Conservation (phyloP, 1,139 yeast genomes). For the Debaryomyces sp. region DNA sequence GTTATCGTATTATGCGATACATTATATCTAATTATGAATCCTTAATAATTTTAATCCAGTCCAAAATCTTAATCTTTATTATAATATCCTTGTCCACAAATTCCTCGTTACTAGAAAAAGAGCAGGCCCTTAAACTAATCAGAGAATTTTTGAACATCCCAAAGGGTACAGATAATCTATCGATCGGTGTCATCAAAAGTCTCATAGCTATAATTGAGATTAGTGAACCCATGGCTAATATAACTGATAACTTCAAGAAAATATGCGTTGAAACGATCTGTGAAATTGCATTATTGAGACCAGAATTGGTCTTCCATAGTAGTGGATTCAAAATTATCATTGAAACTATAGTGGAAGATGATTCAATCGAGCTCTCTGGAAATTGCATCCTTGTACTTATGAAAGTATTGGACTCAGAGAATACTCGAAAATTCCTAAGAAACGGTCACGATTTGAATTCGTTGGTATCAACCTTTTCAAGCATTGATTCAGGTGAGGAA, state of each 20-base stretch:
- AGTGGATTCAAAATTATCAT: constrained; percentile 69
- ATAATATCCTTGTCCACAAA: constrained; percentile 64
- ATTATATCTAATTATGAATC: constrained; percentile 59
- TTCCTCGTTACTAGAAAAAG: constrained; percentile 62
- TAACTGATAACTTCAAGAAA: constrained; percentile 51
- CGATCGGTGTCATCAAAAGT: constrained; percentile 71
- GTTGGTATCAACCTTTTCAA: constrained; percentile 61
- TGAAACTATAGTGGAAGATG: constrained; percentile 57
- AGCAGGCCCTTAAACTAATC: constrained; percentile 75
- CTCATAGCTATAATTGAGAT: constrained; percentile 72
- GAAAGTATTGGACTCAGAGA: constrained; percentile 61
- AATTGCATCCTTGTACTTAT: constrained; percentile 59
- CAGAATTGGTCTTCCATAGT: constrained; percentile 60
- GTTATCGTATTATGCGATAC: constrained; percentile 72
- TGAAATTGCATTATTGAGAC: constrained; percentile 65
- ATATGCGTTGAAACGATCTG: constrained; percentile 70
- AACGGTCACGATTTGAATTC: constrained; percentile 67
- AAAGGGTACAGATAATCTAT: constrained; percentile 57
- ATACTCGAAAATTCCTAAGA: constrained; percentile 57
- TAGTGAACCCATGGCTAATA: constrained; percentile 28
- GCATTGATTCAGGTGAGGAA: not conserved
- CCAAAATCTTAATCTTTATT: constrained; percentile 62
- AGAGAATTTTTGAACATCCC: constrained; percentile 63
- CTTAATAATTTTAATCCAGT: constrained; percentile 45
- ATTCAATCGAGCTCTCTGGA: constrained; percentile 59